Percentiles rank a stretch among this genome's conserved stretches.
Conservation (phyloP, 108 stramenopile species). For the Pelagomonas calceolata region DNA sequence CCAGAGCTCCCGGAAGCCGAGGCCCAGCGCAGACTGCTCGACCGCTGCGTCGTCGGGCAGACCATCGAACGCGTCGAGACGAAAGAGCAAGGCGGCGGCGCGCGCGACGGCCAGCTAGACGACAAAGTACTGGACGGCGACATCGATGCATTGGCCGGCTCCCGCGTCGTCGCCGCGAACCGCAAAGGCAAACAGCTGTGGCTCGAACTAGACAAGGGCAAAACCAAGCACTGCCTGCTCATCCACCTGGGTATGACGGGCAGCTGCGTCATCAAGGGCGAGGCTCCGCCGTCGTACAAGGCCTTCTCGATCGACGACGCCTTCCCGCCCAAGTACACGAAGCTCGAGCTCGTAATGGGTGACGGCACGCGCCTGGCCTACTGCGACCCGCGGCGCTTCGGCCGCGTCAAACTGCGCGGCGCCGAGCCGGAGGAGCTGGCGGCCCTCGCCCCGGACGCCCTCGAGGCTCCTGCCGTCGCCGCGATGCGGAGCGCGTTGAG, state of each 20-base stretch:
- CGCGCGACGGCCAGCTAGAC: conserved; percentile 5
- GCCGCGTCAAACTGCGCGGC: background rate
- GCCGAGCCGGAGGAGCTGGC: background rate
- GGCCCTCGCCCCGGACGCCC: conserved; percentile 1
- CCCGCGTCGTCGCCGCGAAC: background rate
- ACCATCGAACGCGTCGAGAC: background rate
- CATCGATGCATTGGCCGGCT: background rate
- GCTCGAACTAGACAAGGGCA: background rate
- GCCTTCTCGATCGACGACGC: background rate
- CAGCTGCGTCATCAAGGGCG: background rate
- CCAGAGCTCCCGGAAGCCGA: conserved; percentile 8
- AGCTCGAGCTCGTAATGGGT: background rate
- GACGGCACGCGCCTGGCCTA: conserved; percentile 8
- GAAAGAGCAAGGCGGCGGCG: conserved; percentile 4
- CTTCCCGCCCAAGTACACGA: conserved; percentile 8
- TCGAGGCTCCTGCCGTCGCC: background rate
- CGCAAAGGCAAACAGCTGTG: conserved; percentile 12
- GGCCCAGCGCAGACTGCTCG: background rate
- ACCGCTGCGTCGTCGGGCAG: background rate
- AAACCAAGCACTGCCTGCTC: background rate
- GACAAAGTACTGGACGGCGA: background rate
- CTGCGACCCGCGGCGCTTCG: conserved; percentile 7
- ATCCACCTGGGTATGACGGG: conserved; percentile 17
- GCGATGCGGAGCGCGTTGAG: background rate
- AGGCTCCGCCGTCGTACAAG: conserved; percentile 1